phyloP scores from a whole-genome alignment of 2,329 filamentous ascomycete genomes.

The Neopestalotiopsis sp. region DNA sequence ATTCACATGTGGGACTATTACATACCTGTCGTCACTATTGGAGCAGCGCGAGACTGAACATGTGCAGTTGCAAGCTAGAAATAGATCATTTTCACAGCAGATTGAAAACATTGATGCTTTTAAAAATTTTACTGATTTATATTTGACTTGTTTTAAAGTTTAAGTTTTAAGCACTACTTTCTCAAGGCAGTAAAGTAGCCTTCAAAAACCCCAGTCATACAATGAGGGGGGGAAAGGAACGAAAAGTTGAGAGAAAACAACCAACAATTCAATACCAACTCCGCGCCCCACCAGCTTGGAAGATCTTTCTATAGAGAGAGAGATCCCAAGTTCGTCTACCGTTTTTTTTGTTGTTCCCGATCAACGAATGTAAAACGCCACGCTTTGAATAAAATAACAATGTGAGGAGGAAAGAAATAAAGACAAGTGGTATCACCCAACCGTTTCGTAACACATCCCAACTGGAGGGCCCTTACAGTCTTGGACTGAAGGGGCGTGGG shows the following conservation, averaged over 20 bases:
- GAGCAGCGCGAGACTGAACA: no score
- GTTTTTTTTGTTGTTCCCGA: not conserved
- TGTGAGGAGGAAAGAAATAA: not conserved
- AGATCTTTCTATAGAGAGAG: not conserved
- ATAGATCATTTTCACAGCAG: not conserved
- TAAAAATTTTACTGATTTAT: conserved; percentile 17
- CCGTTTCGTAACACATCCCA: not conserved
- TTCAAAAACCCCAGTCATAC: conserved; percentile 7
- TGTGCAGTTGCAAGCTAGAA: no score
- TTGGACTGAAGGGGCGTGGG: not conserved
- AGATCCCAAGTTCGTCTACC: not conserved
- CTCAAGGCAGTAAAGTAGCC: conserved; percentile 1
- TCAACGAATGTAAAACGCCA: conserved; percentile 9
- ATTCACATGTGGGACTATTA: no score
- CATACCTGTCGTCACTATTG: no score
- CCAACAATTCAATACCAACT: not conserved
- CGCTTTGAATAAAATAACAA: conserved; percentile 3
- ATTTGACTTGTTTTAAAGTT: conserved; percentile 2
- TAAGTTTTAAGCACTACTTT: conserved; percentile 16
- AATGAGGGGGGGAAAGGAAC: not conserved
- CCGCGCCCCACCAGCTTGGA: not conserved
- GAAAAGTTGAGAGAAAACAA: not conserved
- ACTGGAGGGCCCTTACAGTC: not conserved
- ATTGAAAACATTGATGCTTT: conserved; percentile 7
- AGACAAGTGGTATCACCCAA: conserved; percentile 17